Evolutionary conservation across 1,284 basidiomycete genomes (phyloP), one percentile per base, ranked within the genome.

Genomic region (Polyporus tsugae): DNA sequence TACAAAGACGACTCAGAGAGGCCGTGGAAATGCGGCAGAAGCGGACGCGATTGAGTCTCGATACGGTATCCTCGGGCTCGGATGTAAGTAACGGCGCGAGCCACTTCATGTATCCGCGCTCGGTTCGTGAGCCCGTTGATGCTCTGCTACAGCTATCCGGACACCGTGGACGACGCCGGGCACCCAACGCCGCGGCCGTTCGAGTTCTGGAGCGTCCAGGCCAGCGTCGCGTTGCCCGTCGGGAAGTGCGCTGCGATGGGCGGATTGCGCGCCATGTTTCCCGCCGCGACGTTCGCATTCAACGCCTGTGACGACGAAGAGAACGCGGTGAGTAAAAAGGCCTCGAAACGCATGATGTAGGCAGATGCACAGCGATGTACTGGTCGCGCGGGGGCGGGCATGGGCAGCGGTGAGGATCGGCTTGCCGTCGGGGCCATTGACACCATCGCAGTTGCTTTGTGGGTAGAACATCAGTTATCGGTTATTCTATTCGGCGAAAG

Each of bases 201-300:
- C 53, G 84, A 71, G 74, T 84, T 84, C 76, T 84, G 83, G 29
- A 83, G 76, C 66, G 75, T 78, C 63, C 81, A 77, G 38, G 80
- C 62, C 19, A 70, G 64, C 42, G 82, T 78, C 41, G 74, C 71
- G 73, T 75, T 76, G 65, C 80, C 79, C 2, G 77, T 79, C n/a
- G 81, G 82, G 79, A 80, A 84, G 55, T 73, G 71, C 33, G 82
- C 72, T 2, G 58, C 25, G 42, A 84, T 78, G 15, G 67, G 46
- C 19, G 82, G 78, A 76, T 83, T 82, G 75, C 82, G 80, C 22
- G 82, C 73, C 11, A 78, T 80, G 35, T 79, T 71, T 33, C 82
- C 82, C 9, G 80, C 80, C n/a, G 71, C 70, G 44, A 82, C 78
- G 72, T 83, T 82, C 17, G 74, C 77, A 49, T 73, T 76, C 64